Base-by-base conservation (phyloP, 2,329 filamentous ascomycete genomes). In the Ilyonectria mors-panacis region DNA sequence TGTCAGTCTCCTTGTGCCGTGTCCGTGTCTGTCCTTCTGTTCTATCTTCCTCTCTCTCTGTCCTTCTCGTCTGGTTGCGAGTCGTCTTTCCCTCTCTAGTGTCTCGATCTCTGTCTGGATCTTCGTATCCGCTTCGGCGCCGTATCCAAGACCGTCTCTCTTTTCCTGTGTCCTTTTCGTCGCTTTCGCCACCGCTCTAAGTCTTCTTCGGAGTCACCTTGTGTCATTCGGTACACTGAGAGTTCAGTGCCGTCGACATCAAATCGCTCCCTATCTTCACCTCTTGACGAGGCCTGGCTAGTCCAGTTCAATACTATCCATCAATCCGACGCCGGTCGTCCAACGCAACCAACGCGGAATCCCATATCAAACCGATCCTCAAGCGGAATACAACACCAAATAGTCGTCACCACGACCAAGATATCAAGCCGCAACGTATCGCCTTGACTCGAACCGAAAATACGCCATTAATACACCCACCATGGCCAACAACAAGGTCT, bases 401-500 rank as follows among this genome's bases (percentile, higher is more conserved):
- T 44, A 63, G 23, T 23, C 28, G 12, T 37, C 28, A 21, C 13
- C 48, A n/a, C 15, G n/a, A 33, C 50, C 35, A n/a, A 56, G 37
- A 26, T 26, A 26, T 5, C 12, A 45, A 39, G 17, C 17, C 13
- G 15, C 30, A 50, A 56, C 23, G 17, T 10, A 15, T 21, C 21
- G 33, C 9, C 21, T 30, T 3, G 7, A 42, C 30, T 21, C 58
- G n/a, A 63, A 59, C 53, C 42, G 21, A 21, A 21, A 17, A 26
- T 37, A 35, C 42, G 28, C 62, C 56, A 56, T 54, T 59, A 23
- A 42, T 47, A 57, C 61, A 28, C 50, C 48, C 67, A 75, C 61
- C 21, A 89, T 89, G 87, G 83, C 82, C 65, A 89, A 87, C 65
- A 89, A 87, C 83, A 88, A 86, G 72, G 81, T 89, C 68, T 83